Evolutionary conservation across 108 stramenopile genomes (phyloP).

Genomic region (Cylindrotheca fusiformis): DNA sequence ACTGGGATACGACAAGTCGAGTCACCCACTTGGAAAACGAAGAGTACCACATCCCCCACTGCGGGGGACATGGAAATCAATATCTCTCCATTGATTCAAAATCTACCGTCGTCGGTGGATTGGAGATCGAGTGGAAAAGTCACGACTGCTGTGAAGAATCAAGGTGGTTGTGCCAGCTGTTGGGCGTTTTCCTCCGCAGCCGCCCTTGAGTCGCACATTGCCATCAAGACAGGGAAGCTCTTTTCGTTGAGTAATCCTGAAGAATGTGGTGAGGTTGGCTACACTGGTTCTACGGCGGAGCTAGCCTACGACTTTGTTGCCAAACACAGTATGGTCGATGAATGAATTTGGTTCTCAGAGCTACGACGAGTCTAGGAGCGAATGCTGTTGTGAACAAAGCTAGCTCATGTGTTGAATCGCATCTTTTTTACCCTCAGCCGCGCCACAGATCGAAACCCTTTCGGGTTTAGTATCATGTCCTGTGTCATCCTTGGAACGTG

Average conservation of each 20-base stretch:
- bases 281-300: constrained; percentile 63
- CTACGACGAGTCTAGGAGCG: constrained; percentile 31
- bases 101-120: constrained; percentile 69
- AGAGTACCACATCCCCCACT: not conserved
- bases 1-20: constrained; percentile 49
- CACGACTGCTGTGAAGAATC: constrained; percentile 69
- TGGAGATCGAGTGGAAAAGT: constrained; percentile 67
- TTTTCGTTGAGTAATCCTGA: constrained; percentile 69
- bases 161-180: constrained; percentile 82
- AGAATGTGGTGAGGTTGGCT: constrained; percentile 82
- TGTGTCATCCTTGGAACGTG: constrained; percentile 44
- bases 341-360: constrained; percentile 62
- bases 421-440: constrained; percentile 27
- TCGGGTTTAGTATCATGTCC: constrained; percentile 72
- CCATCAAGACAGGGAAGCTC: constrained; percentile 61
- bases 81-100: not conserved
- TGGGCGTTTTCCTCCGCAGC: constrained; percentile 85
- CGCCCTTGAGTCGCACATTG: constrained; percentile 72
- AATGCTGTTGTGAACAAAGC: too few species aligned
- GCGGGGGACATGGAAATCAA: too few species aligned
- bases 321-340: constrained; percentile 53
- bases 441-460: constrained; percentile 71
- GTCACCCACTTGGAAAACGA: not conserved
- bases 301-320: constrained; percentile 71
- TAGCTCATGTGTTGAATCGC: too few species aligned